Conservation (phyloP, 306 rosid genomes). For the Fragaria nilgerrensis region DNA sequence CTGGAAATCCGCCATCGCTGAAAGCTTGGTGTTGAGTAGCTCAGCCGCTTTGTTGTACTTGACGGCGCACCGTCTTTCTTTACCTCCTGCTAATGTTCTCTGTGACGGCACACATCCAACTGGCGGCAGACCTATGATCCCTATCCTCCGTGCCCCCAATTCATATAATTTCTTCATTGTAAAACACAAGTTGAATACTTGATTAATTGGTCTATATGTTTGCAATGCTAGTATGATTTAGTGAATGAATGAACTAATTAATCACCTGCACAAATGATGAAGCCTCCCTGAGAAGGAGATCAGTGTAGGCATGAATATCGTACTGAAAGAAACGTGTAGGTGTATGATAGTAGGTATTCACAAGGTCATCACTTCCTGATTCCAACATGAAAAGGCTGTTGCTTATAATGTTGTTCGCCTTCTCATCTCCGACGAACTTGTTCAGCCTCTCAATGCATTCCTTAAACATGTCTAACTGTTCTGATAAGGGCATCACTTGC, state of each 20-base stretch:
- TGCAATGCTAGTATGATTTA: neutral
- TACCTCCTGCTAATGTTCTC: conserved; percentile 18
- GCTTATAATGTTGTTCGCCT: conserved; percentile 5
- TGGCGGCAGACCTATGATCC: conserved; percentile 1
- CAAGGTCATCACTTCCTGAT: conserved; percentile 20
- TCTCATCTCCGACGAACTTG: conserved; percentile 3
- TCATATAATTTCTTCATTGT: conserved; percentile 3
- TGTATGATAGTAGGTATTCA: conserved; percentile 18
- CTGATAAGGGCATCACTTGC: neutral
- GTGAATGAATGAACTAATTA: neutral
- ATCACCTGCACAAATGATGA: conserved; percentile 11
- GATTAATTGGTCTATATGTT: neutral
- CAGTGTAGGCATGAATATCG: conserved; percentile 3
- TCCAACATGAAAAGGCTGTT: conserved; percentile 7
- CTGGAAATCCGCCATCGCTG: neutral
- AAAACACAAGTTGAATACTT: too few species aligned
- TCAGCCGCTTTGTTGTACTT: neutral
- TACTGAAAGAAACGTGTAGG: conserved; percentile 8
- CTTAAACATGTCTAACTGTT: conserved; percentile 8
- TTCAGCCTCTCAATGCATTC: conserved; percentile 15
- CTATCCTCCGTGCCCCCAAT: conserved; percentile 19
- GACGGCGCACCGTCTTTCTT: conserved; percentile 3
- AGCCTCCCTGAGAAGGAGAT: conserved; percentile 9
- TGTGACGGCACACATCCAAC: conserved; percentile 18
- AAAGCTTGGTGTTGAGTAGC: conserved; percentile 10